phyloP scores from a whole-genome alignment of 1,284 basidiomycete species.

The Veloboletus limbatus region DNA sequence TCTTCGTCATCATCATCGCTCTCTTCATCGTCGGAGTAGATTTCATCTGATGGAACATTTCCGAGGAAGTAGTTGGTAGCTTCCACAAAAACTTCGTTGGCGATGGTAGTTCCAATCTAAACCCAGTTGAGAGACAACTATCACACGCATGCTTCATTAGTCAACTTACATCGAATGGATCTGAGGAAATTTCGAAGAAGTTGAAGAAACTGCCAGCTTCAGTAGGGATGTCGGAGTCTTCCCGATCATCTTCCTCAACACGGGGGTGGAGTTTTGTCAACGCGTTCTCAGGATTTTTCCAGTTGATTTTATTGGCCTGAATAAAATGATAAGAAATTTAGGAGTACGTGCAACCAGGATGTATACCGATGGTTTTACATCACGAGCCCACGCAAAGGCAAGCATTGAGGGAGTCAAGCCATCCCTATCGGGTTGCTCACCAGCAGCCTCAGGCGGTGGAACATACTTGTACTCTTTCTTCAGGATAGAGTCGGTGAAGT shows the following conservation, averaged over 20 bases:
- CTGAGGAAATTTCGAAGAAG: constrained; percentile 69
- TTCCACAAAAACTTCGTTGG: constrained; percentile 74
- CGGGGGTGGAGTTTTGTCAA: constrained; percentile 77
- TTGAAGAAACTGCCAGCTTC: constrained; percentile 88
- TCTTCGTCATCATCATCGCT: constrained; percentile 66
- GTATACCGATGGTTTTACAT: constrained; percentile 63
- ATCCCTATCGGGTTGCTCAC: constrained; percentile 63
- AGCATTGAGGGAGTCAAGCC: constrained; percentile 73
- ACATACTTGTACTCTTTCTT: constrained; percentile 78
- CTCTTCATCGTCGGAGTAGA: constrained; percentile 62
- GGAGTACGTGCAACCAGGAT: not conserved
- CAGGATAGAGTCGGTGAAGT: constrained; percentile 69
- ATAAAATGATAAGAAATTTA: constrained; percentile 1
- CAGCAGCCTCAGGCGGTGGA: constrained; percentile 48
- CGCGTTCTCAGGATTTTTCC: constrained; percentile 78
- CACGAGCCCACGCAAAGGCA: constrained; percentile 74
- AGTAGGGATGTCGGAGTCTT: constrained; percentile 50
- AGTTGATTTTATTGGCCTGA: constrained; percentile 67
- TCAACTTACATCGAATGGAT: constrained; percentile 65
- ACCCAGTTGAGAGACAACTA: constrained; percentile 17
- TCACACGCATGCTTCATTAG: not conserved
- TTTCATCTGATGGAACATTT: constrained; percentile 51
- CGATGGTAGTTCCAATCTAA: constrained; percentile 69
- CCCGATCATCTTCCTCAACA: constrained; percentile 46
- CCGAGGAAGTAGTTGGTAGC: constrained; percentile 78